Conservation (phyloP, 257 asterid species). For the Misopates orontium region DNA sequence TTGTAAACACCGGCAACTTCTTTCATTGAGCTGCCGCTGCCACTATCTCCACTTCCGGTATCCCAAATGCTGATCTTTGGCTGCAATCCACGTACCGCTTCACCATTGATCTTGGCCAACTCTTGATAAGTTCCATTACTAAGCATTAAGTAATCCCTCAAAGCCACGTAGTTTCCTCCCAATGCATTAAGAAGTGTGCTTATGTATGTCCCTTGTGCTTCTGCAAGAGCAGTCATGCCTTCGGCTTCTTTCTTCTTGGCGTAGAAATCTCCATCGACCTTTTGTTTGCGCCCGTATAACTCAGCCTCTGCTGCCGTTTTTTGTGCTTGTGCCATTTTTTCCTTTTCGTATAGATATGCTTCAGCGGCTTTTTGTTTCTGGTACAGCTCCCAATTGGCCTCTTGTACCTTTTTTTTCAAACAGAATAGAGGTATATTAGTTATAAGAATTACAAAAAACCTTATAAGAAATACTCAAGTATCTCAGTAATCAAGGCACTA, state of each 20-base stretch:
- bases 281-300: constrained; percentile 40
- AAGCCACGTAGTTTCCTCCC: constrained; percentile 56
- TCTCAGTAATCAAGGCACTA: too few species aligned
- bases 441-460: too few species aligned
- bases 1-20: constrained; percentile 61
- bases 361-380: constrained; percentile 63
- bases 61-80: constrained; percentile 83
- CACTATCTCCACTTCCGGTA: constrained; percentile 27
- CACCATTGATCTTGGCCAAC: constrained; percentile 58
- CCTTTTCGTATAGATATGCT: constrained; percentile 55
- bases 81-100: constrained; percentile 56
- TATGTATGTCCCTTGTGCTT: constrained; percentile 62
- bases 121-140: constrained; percentile 56
- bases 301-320: constrained; percentile 58
- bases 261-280: constrained; percentile 51
- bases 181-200: constrained; percentile 43
- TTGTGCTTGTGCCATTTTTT: constrained; percentile 55
- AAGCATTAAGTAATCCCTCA: constrained; percentile 66
- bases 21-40: constrained; percentile 37
- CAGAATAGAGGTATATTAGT: not conserved
- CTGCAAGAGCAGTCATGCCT: constrained; percentile 56
- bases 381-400: constrained; percentile 71
- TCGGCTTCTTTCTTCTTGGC: constrained; percentile 65
- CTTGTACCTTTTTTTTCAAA: constrained; percentile 44
- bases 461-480: too few species aligned